Evolutionary conservation across 768 basidiomycete species (phyloP), one percentile per base, ranked within the genome.

Genomic region (Podaxis sp.): DNA sequence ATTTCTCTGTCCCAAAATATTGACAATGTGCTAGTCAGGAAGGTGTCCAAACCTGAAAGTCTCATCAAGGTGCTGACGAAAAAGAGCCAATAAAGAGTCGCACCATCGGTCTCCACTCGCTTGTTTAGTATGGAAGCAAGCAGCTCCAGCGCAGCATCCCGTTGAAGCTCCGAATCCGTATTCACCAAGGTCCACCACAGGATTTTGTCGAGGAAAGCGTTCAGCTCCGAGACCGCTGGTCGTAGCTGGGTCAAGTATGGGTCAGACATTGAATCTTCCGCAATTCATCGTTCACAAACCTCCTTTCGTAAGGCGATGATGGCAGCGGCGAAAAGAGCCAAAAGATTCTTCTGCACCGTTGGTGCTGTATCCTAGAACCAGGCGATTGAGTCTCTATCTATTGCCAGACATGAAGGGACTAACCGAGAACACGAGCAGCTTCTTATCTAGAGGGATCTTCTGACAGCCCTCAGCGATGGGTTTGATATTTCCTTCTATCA

Each of bases 41-140:
- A 88, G 0, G 68, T 62, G 0, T 73, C 69, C 6, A 86, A 68
- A 52, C 82, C 89, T 90, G 56, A 22, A 33, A 46, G 13, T 4
- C n/a, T 42, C 55, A 6, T 54, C 19, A 39, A 26, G 6, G 40
- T 52, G 17, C 52, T 24, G 26, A 9, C 3, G n/a, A 13, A 42
- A 19, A 53, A 39, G 17, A 60, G 39, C 55, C 5, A 6, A 17
- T 59, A 8, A 57, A 36, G 3, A 22, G 22, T 66, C 82, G 65
- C 53, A 94, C 95, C 87, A 44, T 87, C 81, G 9, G 80, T 78
- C 40, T 87, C 84, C 73, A 19, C 48, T 26, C 95, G 93, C 72
- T 98, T 97, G 28, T 95, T 74, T n/a, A 92, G 75, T 0, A 88
- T 83, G 1, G 88, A 81, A 17, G 61, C 44, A 24, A 93, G 71